Conservation (phyloP, 371 early-diverging fungal species). For the Saksenaea vasiformis region DNA sequence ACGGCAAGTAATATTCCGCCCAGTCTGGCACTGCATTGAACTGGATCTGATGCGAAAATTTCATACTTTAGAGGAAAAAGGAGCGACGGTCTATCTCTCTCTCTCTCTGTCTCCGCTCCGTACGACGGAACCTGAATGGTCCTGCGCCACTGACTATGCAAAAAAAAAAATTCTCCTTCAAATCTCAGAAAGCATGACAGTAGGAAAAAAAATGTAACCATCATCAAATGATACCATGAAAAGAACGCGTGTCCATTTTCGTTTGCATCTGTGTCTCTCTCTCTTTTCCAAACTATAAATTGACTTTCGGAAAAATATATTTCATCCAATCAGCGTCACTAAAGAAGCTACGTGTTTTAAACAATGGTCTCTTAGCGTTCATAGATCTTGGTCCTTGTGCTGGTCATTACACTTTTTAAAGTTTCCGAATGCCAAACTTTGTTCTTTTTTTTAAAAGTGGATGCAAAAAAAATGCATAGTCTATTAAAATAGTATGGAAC, state of each 20-base stretch:
- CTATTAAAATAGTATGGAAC: background rate
- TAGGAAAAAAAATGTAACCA: no score
- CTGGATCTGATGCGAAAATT: slow-evolving; percentile 77
- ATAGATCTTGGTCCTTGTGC: background rate
- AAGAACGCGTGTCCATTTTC: background rate
- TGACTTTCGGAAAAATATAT: background rate
- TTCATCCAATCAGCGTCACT: background rate
- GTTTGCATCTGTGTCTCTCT: no score
- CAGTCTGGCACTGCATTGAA: slow-evolving; percentile 92
- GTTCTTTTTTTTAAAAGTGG: background rate
- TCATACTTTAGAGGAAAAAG: slow-evolving; percentile 11
- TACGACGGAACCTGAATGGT: slow-evolving; percentile 3
- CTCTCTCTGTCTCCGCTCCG: background rate
- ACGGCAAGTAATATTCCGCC: slow-evolving; percentile 81
- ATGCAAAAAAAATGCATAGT: background rate
- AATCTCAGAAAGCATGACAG: background rate
- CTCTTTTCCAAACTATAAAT: background rate
- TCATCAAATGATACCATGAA: no score
- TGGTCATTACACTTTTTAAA: background rate
- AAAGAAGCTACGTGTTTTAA: background rate
- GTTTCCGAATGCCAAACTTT: background rate
- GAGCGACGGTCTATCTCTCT: background rate
- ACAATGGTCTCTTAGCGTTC: background rate
- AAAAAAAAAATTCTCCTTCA: background rate
- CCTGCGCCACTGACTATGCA: background rate